Evolutionary conservation across 441 rosid species (phyloP).

Genomic region (Brassica hybrid): DNA sequence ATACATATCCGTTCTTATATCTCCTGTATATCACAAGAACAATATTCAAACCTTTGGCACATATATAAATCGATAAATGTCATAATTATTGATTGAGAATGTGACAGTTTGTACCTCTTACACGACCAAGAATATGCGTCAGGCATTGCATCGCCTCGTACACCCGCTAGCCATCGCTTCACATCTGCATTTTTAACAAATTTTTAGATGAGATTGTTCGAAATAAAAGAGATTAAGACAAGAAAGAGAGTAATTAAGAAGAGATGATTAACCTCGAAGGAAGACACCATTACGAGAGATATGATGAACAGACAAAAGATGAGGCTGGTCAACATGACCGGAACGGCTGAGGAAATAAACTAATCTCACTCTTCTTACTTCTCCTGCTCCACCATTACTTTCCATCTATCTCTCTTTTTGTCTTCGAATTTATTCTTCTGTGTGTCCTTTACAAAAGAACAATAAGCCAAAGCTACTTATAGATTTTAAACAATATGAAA

Average conservation of each 20-base stretch:
- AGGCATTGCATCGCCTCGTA: conserved; percentile 76
- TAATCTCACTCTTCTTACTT: conserved; percentile 63
- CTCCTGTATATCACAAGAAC: conserved; percentile 47
- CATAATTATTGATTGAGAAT: not conserved
- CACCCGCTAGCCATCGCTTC: conserved; percentile 70
- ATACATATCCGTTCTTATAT: conserved; percentile 67
- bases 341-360: conserved; percentile 63
- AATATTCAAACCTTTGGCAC: not conserved
- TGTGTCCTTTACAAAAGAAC: conserved; percentile 21
- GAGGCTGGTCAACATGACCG: conserved; percentile 70
- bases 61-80: not conserved
- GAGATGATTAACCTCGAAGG: conserved; percentile 54
- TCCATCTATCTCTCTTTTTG: conserved; percentile 31
- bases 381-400: conserved; percentile 51
- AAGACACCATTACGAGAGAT: conserved; percentile 54
- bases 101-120: conserved; percentile 71
- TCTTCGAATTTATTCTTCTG: conserved; percentile 15
- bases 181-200: conserved; percentile 49
- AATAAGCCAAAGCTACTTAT: conserved; percentile 26
- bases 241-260: not conserved
- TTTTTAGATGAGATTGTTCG: not conserved
- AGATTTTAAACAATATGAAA: conserved; percentile 14
- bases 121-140: conserved; percentile 75
- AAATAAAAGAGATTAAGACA: not conserved
- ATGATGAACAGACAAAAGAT: conserved; percentile 69